phyloP scores from a whole-genome alignment of 192 early-diverging fungal genomes.

The Coemansia sp. region DNA sequence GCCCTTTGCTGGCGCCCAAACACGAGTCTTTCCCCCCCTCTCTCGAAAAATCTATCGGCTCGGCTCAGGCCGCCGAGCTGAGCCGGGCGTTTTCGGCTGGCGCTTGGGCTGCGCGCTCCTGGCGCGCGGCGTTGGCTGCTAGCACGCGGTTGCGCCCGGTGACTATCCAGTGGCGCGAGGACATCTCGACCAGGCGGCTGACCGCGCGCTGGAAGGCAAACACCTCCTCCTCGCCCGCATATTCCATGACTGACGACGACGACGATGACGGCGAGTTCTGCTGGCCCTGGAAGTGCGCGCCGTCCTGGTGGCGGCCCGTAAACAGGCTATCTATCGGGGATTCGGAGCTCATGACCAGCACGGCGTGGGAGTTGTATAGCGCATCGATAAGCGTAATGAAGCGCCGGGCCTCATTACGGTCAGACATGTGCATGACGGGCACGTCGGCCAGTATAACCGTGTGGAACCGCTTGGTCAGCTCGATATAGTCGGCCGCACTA shows the following conservation, averaged over 20 bases:
- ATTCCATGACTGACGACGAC: slow-evolving; percentile 2
- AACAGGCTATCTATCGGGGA: slow-evolving; percentile 64
- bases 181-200: slow-evolving; percentile 92
- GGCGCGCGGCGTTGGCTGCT: slow-evolving; percentile 32
- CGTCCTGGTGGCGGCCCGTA: slow-evolving; percentile 53
- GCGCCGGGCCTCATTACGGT: slow-evolving; percentile 82
- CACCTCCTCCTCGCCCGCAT: slow-evolving; percentile 78
- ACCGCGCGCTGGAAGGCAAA: slow-evolving; percentile 95
- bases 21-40: no score
- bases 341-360: slow-evolving; percentile 68
- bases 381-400: slow-evolving; percentile 94
- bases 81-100: no score
- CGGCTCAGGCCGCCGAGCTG: no score
- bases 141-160: slow-evolving; percentile 18
- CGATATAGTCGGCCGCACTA: slow-evolving; percentile 87
- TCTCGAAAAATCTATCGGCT: no score
- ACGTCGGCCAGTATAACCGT: slow-evolving; percentile 74
- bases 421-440: slow-evolving; percentile 56
- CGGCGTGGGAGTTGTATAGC: slow-evolving; percentile 78
- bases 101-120: no score
- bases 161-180: slow-evolving; percentile 64
- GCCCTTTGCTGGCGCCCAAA: no score
- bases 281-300: slow-evolving; percentile 12
- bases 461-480: slow-evolving; percentile 67
- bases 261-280: slow-evolving; percentile 58